Base-by-base conservation (phyloP, 164 flowering plant species). In the Houttuynia cordata region DNA sequence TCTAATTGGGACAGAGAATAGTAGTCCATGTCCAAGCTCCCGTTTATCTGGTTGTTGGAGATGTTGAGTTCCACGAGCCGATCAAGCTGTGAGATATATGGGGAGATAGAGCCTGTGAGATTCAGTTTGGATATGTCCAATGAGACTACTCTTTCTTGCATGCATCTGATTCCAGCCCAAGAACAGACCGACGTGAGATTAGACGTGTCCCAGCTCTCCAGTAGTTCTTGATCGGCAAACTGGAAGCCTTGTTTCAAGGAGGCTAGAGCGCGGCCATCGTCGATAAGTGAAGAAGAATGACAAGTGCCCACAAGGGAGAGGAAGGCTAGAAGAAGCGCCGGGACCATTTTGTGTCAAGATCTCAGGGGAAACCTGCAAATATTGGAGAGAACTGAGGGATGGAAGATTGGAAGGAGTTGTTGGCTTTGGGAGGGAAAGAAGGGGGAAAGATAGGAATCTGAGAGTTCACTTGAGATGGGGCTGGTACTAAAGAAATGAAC, bases 121-220 rank as follows among this genome's bases (percentile, higher is more conserved):
- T 74, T 74, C 73, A 90, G 62, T 56, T 79, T 78, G 45, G 95
- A 76, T 42, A 93, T 59, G 73, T 86, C 80, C 1, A 93, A 61
- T 0, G 85, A 69, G 21, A 78, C 74, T 5, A 92, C 91, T 51
- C 96, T 68, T 0, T 71, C 79, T 0, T 51, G 51, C 13, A 62
- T 60, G 67, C 98, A 92, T 47, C 53, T 70, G 66, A 92, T 54
- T 70, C 98, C 94, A 23, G 25, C 72, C 98, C 98, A 92, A 8
- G 79, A 78, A 62, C 98, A 92, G 23, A 83, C 76, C 5, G 91
- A 78, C 68, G 74, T 76, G 0, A 72, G 77, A 68, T 74, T 78
- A 5, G 83, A 75, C 37, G 70, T 24, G 55, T 82, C 75, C 96
- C 96, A 89, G 23, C 70, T 59, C 50, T 9, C 60, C 51, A 87